phyloP scores from a whole-genome alignment of 2,329 filamentous ascomycete species.

The Colletotrichum sp. region DNA sequence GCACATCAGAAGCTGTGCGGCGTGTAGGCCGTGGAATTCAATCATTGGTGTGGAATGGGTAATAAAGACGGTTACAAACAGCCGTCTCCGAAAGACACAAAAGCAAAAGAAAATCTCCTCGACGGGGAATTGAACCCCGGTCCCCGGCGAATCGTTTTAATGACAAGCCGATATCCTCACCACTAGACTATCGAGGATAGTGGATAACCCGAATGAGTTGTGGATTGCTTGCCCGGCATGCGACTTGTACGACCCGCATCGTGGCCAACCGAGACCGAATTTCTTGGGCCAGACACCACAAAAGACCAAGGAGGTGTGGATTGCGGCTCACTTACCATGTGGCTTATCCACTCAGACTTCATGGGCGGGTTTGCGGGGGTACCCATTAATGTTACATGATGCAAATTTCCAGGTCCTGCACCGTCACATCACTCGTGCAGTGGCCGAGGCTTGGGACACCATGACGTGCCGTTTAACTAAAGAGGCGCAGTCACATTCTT shows the following conservation, averaged over 20 bases:
- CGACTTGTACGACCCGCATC: not conserved
- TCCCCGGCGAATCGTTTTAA: not conserved
- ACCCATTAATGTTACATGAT: not conserved
- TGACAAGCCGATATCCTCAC: not conserved
- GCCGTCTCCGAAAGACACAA: not conserved
- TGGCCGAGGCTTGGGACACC: not conserved
- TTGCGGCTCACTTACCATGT: not conserved
- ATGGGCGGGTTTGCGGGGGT: not conserved
- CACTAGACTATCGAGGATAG: not conserved
- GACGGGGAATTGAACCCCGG: not conserved
- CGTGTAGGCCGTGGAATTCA: not conserved
- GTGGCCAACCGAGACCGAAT: not conserved
- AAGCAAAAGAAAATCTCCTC: not conserved
- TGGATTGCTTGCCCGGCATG: too few relatives aligned
- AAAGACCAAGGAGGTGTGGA: not conserved
- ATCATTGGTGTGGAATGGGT: fast-evolving
- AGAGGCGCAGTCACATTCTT: not conserved
- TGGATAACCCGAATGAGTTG: not conserved
- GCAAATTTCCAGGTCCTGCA: not conserved
- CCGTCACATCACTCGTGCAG: not conserved
- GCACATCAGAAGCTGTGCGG: not conserved
- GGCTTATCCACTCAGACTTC: not conserved
- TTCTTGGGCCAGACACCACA: not conserved
- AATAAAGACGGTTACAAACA: not conserved
- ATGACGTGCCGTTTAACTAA: not conserved